Evolutionary conservation across 257 asterid genomes (phyloP), one percentile per base, ranked within the genome.

Genomic region (Avicennia marina): DNA sequence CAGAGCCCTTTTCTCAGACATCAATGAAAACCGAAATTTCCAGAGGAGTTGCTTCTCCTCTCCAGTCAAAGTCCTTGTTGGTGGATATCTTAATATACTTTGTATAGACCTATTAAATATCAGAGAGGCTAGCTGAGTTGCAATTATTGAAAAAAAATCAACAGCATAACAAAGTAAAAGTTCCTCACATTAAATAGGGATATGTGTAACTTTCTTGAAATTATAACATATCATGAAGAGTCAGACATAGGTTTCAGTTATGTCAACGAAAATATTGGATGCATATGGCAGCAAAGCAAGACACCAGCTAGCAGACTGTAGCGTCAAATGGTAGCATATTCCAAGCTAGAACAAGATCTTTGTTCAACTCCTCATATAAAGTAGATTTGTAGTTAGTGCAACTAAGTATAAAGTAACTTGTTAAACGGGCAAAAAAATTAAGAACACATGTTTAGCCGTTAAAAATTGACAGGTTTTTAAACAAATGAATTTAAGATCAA

Each of bases 1-100:
- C 34, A 87, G 77, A 54, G 98, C 98, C 62, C 94, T 86, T 79
- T 88, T 91, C 79, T 91, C 98, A 26, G 90, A 76, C 98, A 88
- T 87, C 63, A 91, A 74, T 57, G 95, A 88, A 72, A 91, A 91
- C 18, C 98, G 95, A 65, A 91, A 85, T 77, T 91, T 91, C 98
- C 96, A 91, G 52, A 91, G 89, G 38, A 91, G 86, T 72, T 91
- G 98, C 75, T 90, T 88, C 77, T 91, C 96, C 64, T 91, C 96
- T 56, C 98, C 98, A 59, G 90, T 85, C 77, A 91, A 80, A 57
- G 86, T 75, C 81, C 96, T 83, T 40, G 98, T 91, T n/a, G 98
- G 96, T 11, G 98, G 96, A 68, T 88, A 88, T 72, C 81, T 81
- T 70, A 91, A 55, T 71, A 91, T 86, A 75, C 90, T 85, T 66